A percentile compares a stretch with the other conserved stretches of the same genome.
Evolutionary conservation across 1,139 yeast genomes (phyloP).

Genomic region (Blastobotrys proliferans): DNA sequence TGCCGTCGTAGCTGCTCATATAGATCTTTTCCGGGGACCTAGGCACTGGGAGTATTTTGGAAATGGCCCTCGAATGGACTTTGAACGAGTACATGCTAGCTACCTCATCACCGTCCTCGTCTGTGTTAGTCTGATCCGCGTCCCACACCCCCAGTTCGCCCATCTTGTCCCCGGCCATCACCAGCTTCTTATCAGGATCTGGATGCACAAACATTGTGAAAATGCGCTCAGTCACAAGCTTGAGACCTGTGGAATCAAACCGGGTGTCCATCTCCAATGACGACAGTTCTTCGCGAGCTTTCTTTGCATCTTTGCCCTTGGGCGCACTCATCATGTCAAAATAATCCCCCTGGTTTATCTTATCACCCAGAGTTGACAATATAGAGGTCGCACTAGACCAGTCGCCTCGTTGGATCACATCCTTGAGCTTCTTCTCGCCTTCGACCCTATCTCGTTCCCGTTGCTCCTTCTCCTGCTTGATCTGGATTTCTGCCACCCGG

Average conservation of each 20-base stretch:
- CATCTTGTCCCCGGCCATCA: conserved; percentile 80
- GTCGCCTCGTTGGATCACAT: conserved; percentile 34
- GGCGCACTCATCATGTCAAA: conserved; percentile 48
- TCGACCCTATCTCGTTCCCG: conserved; percentile 27
- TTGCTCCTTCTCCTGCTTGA: conserved; percentile 32
- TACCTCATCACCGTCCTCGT: conserved; percentile 39
- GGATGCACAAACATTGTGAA: conserved; percentile 78
- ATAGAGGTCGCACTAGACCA: conserved; percentile 29
- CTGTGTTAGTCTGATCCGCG: conserved; percentile 42
- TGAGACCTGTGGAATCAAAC: conserved; percentile 67
- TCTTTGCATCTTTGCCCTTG: conserved; percentile 17
- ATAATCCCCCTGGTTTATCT: conserved; percentile 75
- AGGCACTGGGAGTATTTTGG: conserved; percentile 55
- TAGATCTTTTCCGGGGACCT: conserved; percentile 52
- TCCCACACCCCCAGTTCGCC: conserved; percentile 93
- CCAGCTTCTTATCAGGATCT: conserved; percentile 52
- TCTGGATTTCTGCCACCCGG: conserved; percentile 18
- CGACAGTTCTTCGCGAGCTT: conserved; percentile 48
- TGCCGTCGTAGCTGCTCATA: conserved; percentile 83
- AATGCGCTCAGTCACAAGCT: conserved; percentile 68
- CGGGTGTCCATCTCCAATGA: conserved; percentile 48
- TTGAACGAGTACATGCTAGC: conserved; percentile 64
- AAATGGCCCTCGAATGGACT: conserved; percentile 72
- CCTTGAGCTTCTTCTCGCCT: conserved; percentile 34
- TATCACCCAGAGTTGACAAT: conserved; percentile 40